phyloP scores from a whole-genome alignment of 2,329 filamentous ascomycete genomes.

The Talaromyces rugulosus region DNA sequence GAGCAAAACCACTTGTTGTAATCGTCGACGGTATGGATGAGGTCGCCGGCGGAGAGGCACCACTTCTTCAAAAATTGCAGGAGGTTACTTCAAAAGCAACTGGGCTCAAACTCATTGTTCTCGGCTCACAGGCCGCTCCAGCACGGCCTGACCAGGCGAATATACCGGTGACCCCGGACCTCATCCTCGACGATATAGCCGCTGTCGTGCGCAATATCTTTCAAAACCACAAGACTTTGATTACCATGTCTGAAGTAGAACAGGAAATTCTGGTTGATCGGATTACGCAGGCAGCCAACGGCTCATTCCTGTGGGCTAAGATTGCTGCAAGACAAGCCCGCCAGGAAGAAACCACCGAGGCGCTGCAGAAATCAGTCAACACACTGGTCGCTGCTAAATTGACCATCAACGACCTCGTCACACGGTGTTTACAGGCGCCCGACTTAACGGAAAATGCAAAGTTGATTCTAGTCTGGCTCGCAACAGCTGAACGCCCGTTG shows the following conservation, averaged over 20 bases:
- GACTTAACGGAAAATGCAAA: constrained; percentile 27
- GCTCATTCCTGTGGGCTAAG: constrained; percentile 40
- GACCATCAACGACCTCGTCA: constrained; percentile 30
- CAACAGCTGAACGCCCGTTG: constrained; percentile 33
- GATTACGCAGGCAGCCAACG: constrained; percentile 29
- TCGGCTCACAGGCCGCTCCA: constrained; percentile 23
- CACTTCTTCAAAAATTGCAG: constrained; percentile 25
- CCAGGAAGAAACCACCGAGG: constrained; percentile 22
- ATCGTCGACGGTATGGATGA: constrained; percentile 39
- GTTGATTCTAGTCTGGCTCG: constrained; percentile 34
- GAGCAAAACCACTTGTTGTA: constrained; percentile 33
- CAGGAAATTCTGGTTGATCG: constrained; percentile 30
- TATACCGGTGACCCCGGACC: constrained; percentile 26
- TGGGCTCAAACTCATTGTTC: constrained; percentile 27
- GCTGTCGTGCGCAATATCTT: constrained; percentile 29
- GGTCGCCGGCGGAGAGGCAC: constrained; percentile 24
- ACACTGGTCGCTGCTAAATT: constrained; percentile 21
- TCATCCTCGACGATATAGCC: constrained; percentile 35
- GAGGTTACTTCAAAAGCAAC: constrained; percentile 18
- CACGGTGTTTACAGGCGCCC: constrained; percentile 20
- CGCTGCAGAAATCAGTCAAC: constrained; percentile 26
- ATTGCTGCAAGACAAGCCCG: constrained; percentile 28
- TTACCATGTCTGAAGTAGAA: constrained; percentile 24
- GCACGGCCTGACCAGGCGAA: constrained; percentile 12
- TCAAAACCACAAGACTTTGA: constrained; percentile 21